phyloP scores from a whole-genome alignment of 306 rosid genomes.

The Vigna hirtella region DNA sequence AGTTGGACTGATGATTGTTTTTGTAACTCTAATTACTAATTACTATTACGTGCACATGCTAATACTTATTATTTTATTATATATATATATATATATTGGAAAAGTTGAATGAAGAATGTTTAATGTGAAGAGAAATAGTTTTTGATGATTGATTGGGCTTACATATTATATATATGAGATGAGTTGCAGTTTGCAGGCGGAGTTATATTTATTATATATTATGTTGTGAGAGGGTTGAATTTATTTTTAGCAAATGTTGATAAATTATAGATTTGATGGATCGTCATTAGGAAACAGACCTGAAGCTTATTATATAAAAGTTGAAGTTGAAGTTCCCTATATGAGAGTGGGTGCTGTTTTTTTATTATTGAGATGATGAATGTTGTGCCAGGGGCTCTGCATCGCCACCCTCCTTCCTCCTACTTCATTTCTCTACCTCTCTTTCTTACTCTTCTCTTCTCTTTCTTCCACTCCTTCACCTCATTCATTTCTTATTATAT shows the following conservation, averaged over 20 bases:
- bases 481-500: not conserved
- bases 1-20: no score
- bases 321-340: constrained; percentile 4
- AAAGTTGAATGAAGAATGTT: no score
- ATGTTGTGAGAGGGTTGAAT: not conserved
- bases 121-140: no score
- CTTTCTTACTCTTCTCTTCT: not conserved
- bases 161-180: no score
- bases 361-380: not conserved
- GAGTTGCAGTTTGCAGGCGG: not conserved
- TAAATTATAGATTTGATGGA: constrained; percentile 17
- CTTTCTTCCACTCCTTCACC: constrained; percentile 6
- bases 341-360: no score
- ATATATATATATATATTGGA: no score
- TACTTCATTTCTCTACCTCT: not conserved
- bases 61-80: no score
- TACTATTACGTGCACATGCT: no score
- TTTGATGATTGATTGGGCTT: no score
- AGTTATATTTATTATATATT: not conserved
- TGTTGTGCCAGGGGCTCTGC: constrained; percentile 44
- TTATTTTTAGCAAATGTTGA: not conserved
- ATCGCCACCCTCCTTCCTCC: constrained; percentile 11
- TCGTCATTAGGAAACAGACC: not conserved
- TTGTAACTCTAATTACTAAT: no score
- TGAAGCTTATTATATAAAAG: not conserved